Evolutionary conservation across 306 rosid genomes (phyloP), one percentile per base, ranked within the genome.

Genomic region (Gynostemma pentaphyllum): DNA sequence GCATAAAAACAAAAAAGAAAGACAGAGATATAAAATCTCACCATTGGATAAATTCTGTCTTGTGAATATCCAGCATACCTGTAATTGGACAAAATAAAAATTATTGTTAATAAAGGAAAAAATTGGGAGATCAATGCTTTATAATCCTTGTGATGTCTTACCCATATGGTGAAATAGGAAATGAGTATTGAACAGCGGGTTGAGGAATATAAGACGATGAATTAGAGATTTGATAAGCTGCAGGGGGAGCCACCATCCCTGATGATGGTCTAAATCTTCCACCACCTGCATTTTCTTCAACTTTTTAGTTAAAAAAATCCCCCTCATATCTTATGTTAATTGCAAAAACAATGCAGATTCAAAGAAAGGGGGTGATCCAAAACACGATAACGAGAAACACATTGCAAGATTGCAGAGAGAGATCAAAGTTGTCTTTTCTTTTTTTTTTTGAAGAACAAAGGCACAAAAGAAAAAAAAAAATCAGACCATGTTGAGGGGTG

Each of bases 121-220:
- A 39, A 7, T n/a, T 42, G 64, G 37, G 10, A 34, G 63, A 23
- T 42, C 3, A 1, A 34, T 34, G 36, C 36, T 18, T n/a, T 9
- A 32, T 18, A 18, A 9, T 32, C 19, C 45, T n/a, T 34, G 45
- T 56, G 32, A 10, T 16, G 36, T 10, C 64, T 36, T 57, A 91
- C 98, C 95, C 92, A 63, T 87, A 91, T 42, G 86, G 67, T 64
- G 96, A 82, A 85, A 80, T 84, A 68, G 92, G 98, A 71, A 83
- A 83, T 60, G 85, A 30, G 84, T 83, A 82, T 62, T 91, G 96
- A 28, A 72, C 70, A 78, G 83, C 69, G 10, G 89, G 88, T 68
- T 91, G 96, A 70, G 79, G 87, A 34, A 76, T 66, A 71, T 78
- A 64, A 59, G 95, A 16, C 16, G 97, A 80, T 44, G 97, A 79